A percentile compares a stretch with the other conserved stretches of the same genome.
phyloP scores from a whole-genome alignment of 106 monocot species.

The Dendrobium officinale region DNA sequence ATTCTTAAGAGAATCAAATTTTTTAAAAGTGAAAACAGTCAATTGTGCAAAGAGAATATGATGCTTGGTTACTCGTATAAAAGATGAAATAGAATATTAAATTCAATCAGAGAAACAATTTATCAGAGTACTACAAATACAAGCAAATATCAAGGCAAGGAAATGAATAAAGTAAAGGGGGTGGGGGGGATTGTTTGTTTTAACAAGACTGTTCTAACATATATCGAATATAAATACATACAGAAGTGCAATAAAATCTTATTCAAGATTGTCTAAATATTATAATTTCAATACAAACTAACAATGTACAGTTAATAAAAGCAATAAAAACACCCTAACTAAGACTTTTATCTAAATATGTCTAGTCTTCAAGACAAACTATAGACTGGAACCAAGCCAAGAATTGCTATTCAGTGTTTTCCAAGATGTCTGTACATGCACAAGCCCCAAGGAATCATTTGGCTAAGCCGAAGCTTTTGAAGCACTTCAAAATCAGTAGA shows the following conservation, averaged over 20 bases:
- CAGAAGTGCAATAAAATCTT: no score
- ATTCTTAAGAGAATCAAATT: not conserved
- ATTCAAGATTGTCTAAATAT: no score
- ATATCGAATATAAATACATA: not conserved
- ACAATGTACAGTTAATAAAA: not conserved
- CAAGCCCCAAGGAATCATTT: no score
- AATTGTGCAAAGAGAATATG: not conserved
- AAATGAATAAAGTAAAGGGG: not conserved
- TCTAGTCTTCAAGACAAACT: not conserved
- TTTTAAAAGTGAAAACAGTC: not conserved
- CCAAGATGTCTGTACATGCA: not conserved
- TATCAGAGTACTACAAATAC: not conserved
- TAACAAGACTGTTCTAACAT: not conserved
- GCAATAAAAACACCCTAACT: not conserved
- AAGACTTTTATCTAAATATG: not conserved
- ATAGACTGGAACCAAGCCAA: not conserved
- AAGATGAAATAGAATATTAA: not conserved
- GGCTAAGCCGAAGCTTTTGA: no score
- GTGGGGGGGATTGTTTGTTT: no score
- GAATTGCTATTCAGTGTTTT: not conserved
- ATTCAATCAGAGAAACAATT: not conserved
- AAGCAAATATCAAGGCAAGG: not conserved
- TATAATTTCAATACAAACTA: no score
- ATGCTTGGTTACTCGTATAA: not conserved
- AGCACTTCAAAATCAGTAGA: not conserved